Evolutionary conservation across 345 rosid species (phyloP).

Genomic region (Syzygium jambos): DNA sequence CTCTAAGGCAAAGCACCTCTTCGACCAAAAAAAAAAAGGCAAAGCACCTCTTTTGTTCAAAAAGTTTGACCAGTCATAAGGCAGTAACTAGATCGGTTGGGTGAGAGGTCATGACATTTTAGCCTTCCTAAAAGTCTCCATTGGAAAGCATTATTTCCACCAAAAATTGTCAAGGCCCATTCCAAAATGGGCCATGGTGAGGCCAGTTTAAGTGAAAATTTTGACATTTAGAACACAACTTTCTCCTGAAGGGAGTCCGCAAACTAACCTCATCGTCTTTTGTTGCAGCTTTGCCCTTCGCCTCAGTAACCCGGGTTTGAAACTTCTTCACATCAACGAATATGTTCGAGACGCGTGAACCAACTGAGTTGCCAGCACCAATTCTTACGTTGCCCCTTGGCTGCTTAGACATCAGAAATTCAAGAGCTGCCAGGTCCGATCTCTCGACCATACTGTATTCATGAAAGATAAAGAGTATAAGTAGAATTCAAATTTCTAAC

Average conservation of each 20-base stretch:
- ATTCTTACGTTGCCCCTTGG: constrained; percentile 84
- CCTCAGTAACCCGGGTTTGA: constrained; percentile 31
- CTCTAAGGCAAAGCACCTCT: not conserved
- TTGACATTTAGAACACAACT: not conserved
- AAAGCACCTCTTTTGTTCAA: not conserved
- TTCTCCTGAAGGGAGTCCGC: not conserved
- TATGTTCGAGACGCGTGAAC: constrained; percentile 59
- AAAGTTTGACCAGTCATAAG: not conserved
- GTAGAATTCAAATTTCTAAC: not conserved
- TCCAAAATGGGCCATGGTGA: not conserved
- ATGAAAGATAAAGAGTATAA: not conserved
- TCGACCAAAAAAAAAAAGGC: not conserved
- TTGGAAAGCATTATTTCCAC: not conserved
- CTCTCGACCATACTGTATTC: constrained; percentile 58
- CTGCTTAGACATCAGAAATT: constrained; percentile 86
- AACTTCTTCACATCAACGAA: constrained; percentile 81
- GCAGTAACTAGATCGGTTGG: not conserved
- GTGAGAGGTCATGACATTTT: not conserved
- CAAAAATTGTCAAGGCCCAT: not conserved
- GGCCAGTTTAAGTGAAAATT: not conserved
- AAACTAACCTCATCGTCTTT: constrained; percentile 24
- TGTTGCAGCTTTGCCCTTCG: constrained; percentile 18
- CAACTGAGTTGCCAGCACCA: constrained; percentile 49
- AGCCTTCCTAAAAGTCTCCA: not conserved
- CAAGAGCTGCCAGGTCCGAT: constrained; percentile 74